Base-by-base conservation (phyloP, 163 green algal species). In the Scenedesmus sp. region DNA sequence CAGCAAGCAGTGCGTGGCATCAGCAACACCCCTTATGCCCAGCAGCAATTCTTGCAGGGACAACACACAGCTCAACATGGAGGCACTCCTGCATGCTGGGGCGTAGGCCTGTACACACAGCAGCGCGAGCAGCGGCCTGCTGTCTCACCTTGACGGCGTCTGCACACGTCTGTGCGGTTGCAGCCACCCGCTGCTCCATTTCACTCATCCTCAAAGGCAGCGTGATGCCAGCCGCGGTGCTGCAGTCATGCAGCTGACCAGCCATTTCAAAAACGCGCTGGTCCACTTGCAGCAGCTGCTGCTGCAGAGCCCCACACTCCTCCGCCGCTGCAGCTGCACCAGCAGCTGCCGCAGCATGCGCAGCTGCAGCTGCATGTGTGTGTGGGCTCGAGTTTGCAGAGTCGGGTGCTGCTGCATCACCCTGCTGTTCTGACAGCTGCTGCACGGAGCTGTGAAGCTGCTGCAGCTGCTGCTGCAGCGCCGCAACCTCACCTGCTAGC, bases 71-170 rank as follows among this genome's bases (percentile, higher is more conserved):
- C 15, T 24, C 56, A 70, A 3, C 3, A 16, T n/a, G 15, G 6
- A 70, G 56, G 20, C n/a, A 22, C 43, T 26, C 9, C 6, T 61
- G 79, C 79, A 61, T 46, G 40, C 78, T 37, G 7, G 26, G 10
- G 0, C 37, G 26, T 20, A 44, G 15, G 24, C 24, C 40, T 30
- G 44, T n/a, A n/a, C 46, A 86, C 35, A 44, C 16, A 73, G 51
- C 7, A 24, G 7, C 4, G 42, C 37, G 30, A 10, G 33, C 33
- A 22, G 24, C 30, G 6, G 65, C 4, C 65, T 76, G 65, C 30
- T 70, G 26, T 22, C 88, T 24, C 70, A 92, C 88, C 88, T 92
- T 92, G 88, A 92, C 65, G 2, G 81, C 88, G n/a, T 92, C 88
- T 42, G 88, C 88, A 30, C 81, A 89, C 3, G 88, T 92, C 68